These are phyloP conservation scores for Ilex aquifolium DNA, from an alignment of 257 asterid species.

Conservation along the genomic window DNA sequence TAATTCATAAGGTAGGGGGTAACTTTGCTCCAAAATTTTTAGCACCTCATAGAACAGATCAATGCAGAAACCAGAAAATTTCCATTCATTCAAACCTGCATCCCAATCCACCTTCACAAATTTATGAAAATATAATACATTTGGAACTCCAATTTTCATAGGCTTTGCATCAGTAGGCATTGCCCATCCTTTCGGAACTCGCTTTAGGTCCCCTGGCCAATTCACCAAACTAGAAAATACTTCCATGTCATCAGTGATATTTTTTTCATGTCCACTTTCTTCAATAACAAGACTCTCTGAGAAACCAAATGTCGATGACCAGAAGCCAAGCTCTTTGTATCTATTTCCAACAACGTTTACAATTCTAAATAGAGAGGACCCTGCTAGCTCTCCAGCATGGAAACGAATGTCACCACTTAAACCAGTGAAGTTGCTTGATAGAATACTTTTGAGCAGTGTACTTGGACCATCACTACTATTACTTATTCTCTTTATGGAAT, in stretches of 20 bases:
- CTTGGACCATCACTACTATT: conserved; percentile 8
- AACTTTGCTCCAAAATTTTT: conserved; percentile 17
- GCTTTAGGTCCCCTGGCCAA: conserved; percentile 39
- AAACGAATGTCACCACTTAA: conserved; percentile 30
- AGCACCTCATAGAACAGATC: conserved; percentile 20
- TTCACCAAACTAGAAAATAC: conserved; percentile 7
- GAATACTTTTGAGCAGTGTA: conserved; percentile 14
- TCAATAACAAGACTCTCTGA: conserved; percentile 2
- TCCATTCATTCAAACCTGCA: background rate
- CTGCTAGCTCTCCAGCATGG: conserved; percentile 8
- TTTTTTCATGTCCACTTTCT: conserved; percentile 7
- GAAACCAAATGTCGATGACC: conserved; percentile 31
- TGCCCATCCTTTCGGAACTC: conserved; percentile 43
- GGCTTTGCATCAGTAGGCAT: conserved; percentile 31
- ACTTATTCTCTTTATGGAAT: conserved; percentile 10
- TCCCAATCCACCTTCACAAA: conserved; percentile 11
- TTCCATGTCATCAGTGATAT: background rate
- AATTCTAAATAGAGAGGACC: conserved; percentile 18
- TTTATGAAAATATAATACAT: conserved; percentile 10
- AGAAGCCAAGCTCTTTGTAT: conserved; percentile 28
- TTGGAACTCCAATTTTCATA: conserved; percentile 36
- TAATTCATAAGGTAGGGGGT: conserved; percentile 24
- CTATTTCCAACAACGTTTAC: conserved; percentile 32
- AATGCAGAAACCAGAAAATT: conserved; percentile 33
- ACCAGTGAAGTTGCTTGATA: conserved; percentile 29